Percentiles rank a stretch among this genome's conserved stretches.
Evolutionary conservation across 140 eudicot species (phyloP).

Genomic region (Ambrosia hybrid): DNA sequence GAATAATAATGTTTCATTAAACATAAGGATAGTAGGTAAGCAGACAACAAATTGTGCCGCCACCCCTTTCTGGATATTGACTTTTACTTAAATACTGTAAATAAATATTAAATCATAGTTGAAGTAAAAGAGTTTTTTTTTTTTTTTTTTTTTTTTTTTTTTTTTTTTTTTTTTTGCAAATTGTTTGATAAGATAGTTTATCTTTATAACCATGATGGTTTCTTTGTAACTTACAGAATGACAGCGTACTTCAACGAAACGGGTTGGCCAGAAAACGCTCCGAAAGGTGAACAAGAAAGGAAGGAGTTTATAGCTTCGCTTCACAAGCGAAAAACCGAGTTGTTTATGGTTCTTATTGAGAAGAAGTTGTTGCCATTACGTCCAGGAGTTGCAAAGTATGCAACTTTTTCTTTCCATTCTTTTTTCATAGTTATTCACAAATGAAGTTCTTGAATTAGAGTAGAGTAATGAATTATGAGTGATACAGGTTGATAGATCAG

Average conservation of each 20-base stretch:
- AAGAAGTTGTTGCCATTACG: conserved; percentile 89
- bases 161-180: neutral
- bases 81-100: too few relatives aligned
- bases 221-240: conserved; percentile 57
- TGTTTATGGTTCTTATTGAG: conserved; percentile 96
- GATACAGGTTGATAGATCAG: conserved; percentile 84
- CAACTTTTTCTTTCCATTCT: conserved; percentile 2
- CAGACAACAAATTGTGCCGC: too few relatives aligned
- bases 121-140: neutral
- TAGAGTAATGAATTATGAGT: neutral
- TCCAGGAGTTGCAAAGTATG: conserved; percentile 98
- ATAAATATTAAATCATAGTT: too few relatives aligned
- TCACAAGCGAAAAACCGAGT: conserved; percentile 93
- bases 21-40: too few relatives aligned
- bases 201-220: conserved; percentile 13
- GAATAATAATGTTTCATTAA: too few relatives aligned
- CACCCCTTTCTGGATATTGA: too few relatives aligned
- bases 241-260: conserved; percentile 93
- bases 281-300: conserved; percentile 79
- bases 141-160: neutral
- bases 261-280: conserved; percentile 96
- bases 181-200: conserved; percentile 1
- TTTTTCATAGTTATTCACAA: neutral
- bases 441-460: neutral
- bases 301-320: conserved; percentile 84